Evolutionary conservation across 73 alveolate species (phyloP).

Genomic region (Tetrahymena elliotti): DNA sequence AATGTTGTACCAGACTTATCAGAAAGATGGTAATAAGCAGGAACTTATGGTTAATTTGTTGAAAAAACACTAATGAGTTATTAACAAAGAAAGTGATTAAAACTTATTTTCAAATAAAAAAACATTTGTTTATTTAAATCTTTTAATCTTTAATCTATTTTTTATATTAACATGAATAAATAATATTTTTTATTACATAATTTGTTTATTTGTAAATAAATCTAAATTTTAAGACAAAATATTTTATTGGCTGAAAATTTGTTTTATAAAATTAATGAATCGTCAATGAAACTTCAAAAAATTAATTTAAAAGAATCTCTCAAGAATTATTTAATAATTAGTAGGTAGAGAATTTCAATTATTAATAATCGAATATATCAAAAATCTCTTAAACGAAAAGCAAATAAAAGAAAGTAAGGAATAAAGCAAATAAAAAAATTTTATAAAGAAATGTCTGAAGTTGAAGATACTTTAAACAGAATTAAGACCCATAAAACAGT

Average conservation of each 20-base stretch:
- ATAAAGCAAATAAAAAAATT: not conserved
- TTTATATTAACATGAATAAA: not conserved
- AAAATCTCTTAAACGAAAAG: not conserved
- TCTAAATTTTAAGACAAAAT: not conserved
- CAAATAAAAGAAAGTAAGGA: not conserved
- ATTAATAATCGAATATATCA: not conserved
- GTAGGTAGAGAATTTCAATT: not conserved
- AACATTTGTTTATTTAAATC: not conserved
- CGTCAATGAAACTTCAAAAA: not conserved
- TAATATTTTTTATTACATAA: no score
- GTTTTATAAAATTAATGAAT: not conserved
- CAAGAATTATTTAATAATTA: no score
- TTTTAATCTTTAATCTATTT: not conserved
- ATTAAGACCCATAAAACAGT: constrained; percentile 33
- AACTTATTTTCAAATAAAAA: not conserved
- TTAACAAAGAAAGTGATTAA: not conserved
- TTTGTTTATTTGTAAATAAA: not conserved
- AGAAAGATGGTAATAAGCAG: not conserved
- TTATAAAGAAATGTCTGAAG: not conserved
- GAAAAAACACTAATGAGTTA: not conserved
- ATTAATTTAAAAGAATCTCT: not conserved
- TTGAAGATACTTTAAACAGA: constrained; percentile 30
- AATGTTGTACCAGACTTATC: not conserved
- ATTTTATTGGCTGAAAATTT: not conserved
- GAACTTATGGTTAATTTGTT: not conserved